phyloP scores from a whole-genome alignment of 257 asterid species.

The Nicotiana tomentosiformis region DNA sequence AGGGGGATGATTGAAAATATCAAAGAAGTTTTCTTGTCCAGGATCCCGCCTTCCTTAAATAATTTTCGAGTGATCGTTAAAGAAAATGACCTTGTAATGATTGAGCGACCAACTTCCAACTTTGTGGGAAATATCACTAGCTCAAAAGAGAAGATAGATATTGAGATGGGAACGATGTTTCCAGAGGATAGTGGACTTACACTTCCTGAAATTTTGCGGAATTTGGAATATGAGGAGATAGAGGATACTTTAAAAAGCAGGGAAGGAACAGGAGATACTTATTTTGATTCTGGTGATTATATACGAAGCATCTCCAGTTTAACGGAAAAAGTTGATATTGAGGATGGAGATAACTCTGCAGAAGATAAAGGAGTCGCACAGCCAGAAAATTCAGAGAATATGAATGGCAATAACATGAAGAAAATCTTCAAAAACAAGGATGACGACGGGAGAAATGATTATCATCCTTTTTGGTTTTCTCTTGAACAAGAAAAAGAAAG shows the following conservation, averaged over 20 bases:
- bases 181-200: constrained; percentile 31
- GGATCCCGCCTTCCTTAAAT: constrained; percentile 66
- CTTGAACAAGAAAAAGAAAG: constrained; percentile 36
- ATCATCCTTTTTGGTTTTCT: constrained; percentile 22
- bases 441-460: constrained; percentile 1
- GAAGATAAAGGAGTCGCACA: not conserved
- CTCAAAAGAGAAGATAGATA: constrained; percentile 63
- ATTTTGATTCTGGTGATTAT: constrained; percentile 14
- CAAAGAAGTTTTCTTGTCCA: constrained; percentile 63
- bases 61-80: constrained; percentile 47
- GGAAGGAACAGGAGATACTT: constrained; percentile 38
- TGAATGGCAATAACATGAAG: not conserved
- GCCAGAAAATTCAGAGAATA: not conserved
- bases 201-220: constrained; percentile 59
- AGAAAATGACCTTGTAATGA: constrained; percentile 45
- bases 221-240: constrained; percentile 44
- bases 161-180: constrained; percentile 58
- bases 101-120: constrained; percentile 33
- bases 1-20: constrained; percentile 59
- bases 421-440: constrained; percentile 1
- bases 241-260: constrained; percentile 36
- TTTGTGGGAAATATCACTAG: constrained; percentile 31
- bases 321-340: not conserved
- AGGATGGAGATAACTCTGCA: constrained; percentile 4
- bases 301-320: not conserved